phyloP scores from a whole-genome alignment of 2,329 filamentous ascomycete genomes.

The Helotiales sp. region DNA sequence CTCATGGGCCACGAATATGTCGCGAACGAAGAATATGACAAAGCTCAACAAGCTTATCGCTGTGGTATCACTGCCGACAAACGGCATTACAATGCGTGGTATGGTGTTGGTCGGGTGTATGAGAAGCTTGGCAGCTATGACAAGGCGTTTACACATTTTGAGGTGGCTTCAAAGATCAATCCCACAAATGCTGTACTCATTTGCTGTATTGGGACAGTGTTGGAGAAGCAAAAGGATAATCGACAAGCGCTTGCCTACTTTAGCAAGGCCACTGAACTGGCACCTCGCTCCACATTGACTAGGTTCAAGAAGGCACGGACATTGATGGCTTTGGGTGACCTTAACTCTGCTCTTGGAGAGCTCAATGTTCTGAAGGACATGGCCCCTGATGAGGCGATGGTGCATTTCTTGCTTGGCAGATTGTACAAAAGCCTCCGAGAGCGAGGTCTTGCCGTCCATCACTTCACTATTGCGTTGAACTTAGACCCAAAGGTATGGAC shows the following conservation, averaged over 20 bases:
- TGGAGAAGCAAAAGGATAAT: slow-evolving; percentile 86
- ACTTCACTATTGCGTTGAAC: slow-evolving; percentile 93
- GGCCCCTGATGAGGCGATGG: slow-evolving; percentile 91
- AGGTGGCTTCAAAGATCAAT: slow-evolving; percentile 84
- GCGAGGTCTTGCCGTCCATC: slow-evolving; percentile 79
- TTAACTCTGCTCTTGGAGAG: slow-evolving; percentile 75
- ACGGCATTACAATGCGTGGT: slow-evolving; percentile 98
- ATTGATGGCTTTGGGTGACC: slow-evolving; percentile 71
- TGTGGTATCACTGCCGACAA: slow-evolving; percentile 82
- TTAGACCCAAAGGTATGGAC: slow-evolving; percentile 86
- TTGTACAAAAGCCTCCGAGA: slow-evolving; percentile 73
- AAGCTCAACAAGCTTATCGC: slow-evolving; percentile 84
- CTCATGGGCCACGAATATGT: slow-evolving; percentile 95
- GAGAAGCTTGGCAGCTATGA: slow-evolving; percentile 90
- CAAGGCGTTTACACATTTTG: slow-evolving; percentile 88
- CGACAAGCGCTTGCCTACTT: slow-evolving; percentile 80
- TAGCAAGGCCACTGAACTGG: slow-evolving; percentile 76
- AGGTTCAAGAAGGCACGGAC: slow-evolving; percentile 92
- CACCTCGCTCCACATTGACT: slow-evolving; percentile 77
- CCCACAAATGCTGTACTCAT: slow-evolving; percentile 90
- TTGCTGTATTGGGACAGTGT: slow-evolving; percentile 85
- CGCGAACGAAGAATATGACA: slow-evolving; percentile 95
- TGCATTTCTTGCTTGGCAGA: slow-evolving; percentile 91
- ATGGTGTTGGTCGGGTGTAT: slow-evolving; percentile 80
- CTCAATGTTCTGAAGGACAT: slow-evolving; percentile 86